Base-by-base conservation (phyloP, 139 green algal species). In the Chlamydomonas asymmetrica region DNA sequence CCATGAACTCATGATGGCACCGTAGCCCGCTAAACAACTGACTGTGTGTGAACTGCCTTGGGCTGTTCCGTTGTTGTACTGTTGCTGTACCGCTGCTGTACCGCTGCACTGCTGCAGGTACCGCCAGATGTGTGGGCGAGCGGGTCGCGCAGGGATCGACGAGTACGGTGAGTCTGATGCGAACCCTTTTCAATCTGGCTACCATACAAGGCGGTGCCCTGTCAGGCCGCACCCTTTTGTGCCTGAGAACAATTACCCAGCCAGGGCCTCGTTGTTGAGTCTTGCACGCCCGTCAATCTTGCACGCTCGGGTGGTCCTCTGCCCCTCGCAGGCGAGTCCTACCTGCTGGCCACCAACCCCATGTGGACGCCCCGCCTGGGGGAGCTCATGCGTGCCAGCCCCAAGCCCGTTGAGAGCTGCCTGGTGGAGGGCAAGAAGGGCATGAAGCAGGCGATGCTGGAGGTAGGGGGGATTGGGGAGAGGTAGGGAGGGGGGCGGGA, bases 401-500 rank as follows among this genome's bases (percentile, higher is more conserved):
- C 82, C 1, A 81, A 69, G 27, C 82, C 82, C 22, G 81, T 97
- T 13, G 45, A 39, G n/a, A 95, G 88, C 76, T 94, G 89, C 84
- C 80, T 97, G 57, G 74, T 61, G 23, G 80, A 92, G 25, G 81
- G 73, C 4, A 84, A 84, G 66, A 76, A 73, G 45, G 92, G 92
- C 65, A 96, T 97, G 92, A 87, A 91, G 80, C 85, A 88, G 0
- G 86, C 91, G 0, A 88, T 97, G 82, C 82, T 94, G 37, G 92
- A 97, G 82, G 89, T 89, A 41, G 3, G 48, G 1, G 18, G 10
- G 9, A 2, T 22, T 40, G 27, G 31, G 45, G 6, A 23, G 2
- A n/a, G n/a, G n/a, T n/a, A n/a, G n/a, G n/a, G n/a, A n/a, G n/a
- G n/a, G n/a, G n/a, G n/a, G n/a, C n/a, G n/a, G n/a, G n/a, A n/a